A percentile compares a stretch with the other conserved stretches of the same genome.
Evolutionary conservation across 257 asterid species (phyloP).

Genomic region (Verbascum thapsus): DNA sequence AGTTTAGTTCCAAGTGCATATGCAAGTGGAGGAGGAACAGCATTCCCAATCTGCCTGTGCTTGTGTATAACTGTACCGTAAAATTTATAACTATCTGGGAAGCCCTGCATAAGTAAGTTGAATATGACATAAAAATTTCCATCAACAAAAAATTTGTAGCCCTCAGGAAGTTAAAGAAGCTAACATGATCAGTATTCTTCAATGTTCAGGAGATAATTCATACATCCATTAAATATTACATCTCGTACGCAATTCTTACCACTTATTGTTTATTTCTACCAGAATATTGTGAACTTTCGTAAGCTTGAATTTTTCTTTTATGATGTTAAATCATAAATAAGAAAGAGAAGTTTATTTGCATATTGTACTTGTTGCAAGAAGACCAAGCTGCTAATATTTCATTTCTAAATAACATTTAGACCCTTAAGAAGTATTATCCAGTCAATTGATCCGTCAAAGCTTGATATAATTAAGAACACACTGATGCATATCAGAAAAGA

Average conservation of each 20-base stretch:
- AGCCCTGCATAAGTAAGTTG: conserved; percentile 58
- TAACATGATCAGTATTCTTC: too few species aligned
- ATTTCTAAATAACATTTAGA: background rate
- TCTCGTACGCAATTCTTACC: too few species aligned
- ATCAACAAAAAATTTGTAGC: too few species aligned
- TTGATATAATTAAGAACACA: background rate
- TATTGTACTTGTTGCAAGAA: background rate
- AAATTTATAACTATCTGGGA: conserved; percentile 18
- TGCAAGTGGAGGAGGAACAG: conserved; percentile 73
- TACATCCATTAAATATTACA: too few species aligned
- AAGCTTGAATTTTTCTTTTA: too few species aligned
- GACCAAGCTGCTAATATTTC: background rate
- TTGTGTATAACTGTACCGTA: background rate
- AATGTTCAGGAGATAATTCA: too few species aligned
- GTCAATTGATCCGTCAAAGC: conserved; percentile 3
- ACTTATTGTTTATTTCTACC: too few species aligned
- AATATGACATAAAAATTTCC: background rate
- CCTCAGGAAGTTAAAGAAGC: too few species aligned
- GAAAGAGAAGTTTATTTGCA: too few species aligned
- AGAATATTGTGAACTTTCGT: too few species aligned
- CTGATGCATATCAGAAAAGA: conserved; percentile 3
- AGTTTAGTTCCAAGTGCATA: conserved; percentile 83
- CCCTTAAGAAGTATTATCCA: background rate
- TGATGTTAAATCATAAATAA: too few species aligned
- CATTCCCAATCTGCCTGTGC: conserved; percentile 36